Base-by-base conservation (phyloP, 176 grass and related monocot species). In the Raddia guianensis region DNA sequence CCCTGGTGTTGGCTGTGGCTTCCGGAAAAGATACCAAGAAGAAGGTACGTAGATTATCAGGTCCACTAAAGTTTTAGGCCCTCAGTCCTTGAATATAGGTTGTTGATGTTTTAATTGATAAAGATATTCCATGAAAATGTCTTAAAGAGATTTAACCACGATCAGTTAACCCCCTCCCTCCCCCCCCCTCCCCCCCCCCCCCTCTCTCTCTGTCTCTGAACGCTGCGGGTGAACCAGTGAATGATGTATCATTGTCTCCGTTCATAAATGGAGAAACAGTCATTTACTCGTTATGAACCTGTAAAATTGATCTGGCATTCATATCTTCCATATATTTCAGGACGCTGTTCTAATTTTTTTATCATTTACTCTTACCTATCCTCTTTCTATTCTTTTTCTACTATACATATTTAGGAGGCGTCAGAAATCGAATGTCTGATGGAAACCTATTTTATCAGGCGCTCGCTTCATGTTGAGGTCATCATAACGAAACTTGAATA, bases 1-100 rank as follows among this genome's bases (percentile, higher is more conserved):
- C 76, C 93, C 89, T 14, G 65, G 54, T 63, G 69, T 86, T 71
- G 83, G 85, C 66, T 77, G 86, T 80, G 84, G 75, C 62, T 76
- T 85, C 47, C 77, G 87, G 85, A 99, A 95, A 77, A 91, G 84
- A 84, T 90, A 80, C 68, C 71, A 77, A 58, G 88, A 90, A 20
- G 88, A 93, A 79, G 78, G 88, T 58, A 53, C 74, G 11, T 91
- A 90, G 73, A 20, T 72, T 74, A 42, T 64, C 45, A 75, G 21
- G 27, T 75, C 57, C 4, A 49, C 40, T 84, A 32, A 79, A 9
- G n/a, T 74, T 60, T 43, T 60, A 44, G 32, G 49, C 63, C 68
- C 76, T 61, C 33, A 35, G 48, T 49, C 58, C 12, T 83, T 54
- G 18, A 12, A 66, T 20, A 27, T 3, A 63, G 11, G 35, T 8